phyloP scores from a whole-genome alignment of 1,284 basidiomycete species.

The Leccinum angustisporum region DNA sequence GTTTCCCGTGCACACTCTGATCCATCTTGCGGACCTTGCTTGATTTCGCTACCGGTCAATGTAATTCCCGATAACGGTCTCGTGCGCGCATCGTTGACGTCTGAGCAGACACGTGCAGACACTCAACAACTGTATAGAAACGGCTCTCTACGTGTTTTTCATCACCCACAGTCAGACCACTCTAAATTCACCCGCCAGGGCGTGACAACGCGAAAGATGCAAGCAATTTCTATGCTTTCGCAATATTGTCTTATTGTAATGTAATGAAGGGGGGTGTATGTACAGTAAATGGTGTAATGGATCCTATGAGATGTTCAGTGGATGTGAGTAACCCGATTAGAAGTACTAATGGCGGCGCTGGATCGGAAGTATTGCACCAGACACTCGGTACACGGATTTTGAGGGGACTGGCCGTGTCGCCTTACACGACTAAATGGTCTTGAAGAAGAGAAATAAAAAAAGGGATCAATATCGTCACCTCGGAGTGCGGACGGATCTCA shows the following conservation, averaged over 20 bases:
- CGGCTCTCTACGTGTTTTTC: conserved; percentile 27
- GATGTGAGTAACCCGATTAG: conserved; percentile 11
- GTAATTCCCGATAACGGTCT: conserved; percentile 30
- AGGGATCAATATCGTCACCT: conserved; percentile 11
- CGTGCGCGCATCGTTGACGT: conserved; percentile 18
- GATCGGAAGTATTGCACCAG: conserved; percentile 10
- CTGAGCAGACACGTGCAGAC: conserved; percentile 13
- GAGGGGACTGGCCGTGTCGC: not conserved
- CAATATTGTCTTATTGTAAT: conserved; percentile 18
- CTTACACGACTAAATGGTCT: conserved; percentile 34
- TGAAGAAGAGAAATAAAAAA: not conserved
- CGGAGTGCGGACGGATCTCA: conserved; percentile 37
- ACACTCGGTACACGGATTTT: conserved; percentile 3
- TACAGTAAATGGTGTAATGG: conserved; percentile 28
- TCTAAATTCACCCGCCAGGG: conserved; percentile 1
- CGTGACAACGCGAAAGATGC: conserved; percentile 17
- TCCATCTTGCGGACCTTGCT: conserved; percentile 26
- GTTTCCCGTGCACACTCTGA: conserved; percentile 4
- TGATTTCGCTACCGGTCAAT: conserved; percentile 9
- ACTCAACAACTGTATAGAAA: conserved; percentile 1
- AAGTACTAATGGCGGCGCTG: conserved; percentile 1
- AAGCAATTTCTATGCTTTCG: conserved; percentile 14
- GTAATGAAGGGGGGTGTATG: conserved; percentile 28
- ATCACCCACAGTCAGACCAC: conserved; percentile 16
- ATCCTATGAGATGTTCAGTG: conserved; percentile 19